Evolutionary conservation across 352 stramenopile genomes (phyloP).

Genomic region (Phytophthora sp.): DNA sequence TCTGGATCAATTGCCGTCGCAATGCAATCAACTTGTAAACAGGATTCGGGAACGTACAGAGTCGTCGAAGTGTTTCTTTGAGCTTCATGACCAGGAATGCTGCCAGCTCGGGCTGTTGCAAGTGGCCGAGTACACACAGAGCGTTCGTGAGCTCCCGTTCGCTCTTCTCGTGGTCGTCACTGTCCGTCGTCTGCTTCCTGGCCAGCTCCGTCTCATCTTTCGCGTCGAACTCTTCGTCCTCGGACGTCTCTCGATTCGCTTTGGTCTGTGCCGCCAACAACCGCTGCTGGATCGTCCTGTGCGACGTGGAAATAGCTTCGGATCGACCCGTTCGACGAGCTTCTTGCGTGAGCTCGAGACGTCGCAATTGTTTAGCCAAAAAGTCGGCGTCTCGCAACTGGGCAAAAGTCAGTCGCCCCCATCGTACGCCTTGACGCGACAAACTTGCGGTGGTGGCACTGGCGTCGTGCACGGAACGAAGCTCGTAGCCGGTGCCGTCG

Average conservation of each 20-base stretch:
- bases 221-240: constrained; percentile 38
- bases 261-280: constrained; percentile 27
- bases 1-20: constrained; percentile 59
- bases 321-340: constrained; percentile 30
- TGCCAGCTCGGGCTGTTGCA: constrained; percentile 50
- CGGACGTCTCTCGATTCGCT: constrained; percentile 19
- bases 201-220: constrained; percentile 13
- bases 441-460: neutral
- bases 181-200: neutral
- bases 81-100: constrained; percentile 59
- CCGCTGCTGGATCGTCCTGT: constrained; percentile 36
- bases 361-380: constrained; percentile 66
- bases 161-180: constrained; percentile 12
- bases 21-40: constrained; percentile 63
- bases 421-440: constrained; percentile 61
- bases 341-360: constrained; percentile 53
- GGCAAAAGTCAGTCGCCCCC: constrained; percentile 64
- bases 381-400: constrained; percentile 76
- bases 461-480: constrained; percentile 5
- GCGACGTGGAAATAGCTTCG: neutral
- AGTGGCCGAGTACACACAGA: constrained; percentile 55
- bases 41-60: constrained; percentile 58
- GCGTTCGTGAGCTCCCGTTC: constrained; percentile 56
- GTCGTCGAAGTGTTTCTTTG: constrained; percentile 43
- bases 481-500: constrained; percentile 39